These are phyloP conservation scores for Barnettozyma botsteinii DNA, from an alignment of 805 yeast species.

Conservation along the genomic window DNA sequence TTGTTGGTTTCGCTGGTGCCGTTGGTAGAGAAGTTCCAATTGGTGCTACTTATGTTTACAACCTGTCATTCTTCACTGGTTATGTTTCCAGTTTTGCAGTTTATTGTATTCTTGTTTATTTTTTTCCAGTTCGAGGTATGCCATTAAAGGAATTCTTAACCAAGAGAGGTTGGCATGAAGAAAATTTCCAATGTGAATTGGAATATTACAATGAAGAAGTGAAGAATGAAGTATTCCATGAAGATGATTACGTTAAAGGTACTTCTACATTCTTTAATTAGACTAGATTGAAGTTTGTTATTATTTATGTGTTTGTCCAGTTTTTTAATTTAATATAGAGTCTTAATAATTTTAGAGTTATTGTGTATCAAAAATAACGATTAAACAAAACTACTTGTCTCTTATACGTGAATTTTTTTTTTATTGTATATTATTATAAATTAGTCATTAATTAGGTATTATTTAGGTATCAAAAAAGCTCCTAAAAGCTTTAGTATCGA, in stretches of 20 bases:
- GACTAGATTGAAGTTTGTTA: no score
- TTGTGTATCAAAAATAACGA: no score
- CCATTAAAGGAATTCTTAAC: constrained; percentile 35
- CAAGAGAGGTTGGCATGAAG: constrained; percentile 46
- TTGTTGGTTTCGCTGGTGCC: constrained; percentile 83
- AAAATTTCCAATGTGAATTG: constrained; percentile 9
- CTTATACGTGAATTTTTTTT: no score
- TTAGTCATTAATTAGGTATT: constrained; percentile 5
- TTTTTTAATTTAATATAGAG: no score
- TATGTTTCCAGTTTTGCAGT: constrained; percentile 51
- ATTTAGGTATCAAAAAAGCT: not conserved
- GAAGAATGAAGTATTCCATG: constrained; percentile 13
- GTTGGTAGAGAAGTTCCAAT: constrained; percentile 68
- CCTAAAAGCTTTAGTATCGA: not conserved
- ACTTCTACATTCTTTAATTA: constrained; percentile 2
- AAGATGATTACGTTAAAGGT: constrained; percentile 14
- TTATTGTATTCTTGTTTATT: constrained; percentile 45
- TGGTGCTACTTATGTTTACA: constrained; percentile 71
- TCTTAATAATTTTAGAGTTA: no score
- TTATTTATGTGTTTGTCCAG: no score
- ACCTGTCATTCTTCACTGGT: constrained; percentile 74
- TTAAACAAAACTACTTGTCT: no score
- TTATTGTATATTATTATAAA: constrained; percentile 2
- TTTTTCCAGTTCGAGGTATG: constrained; percentile 47
- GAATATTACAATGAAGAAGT: constrained; percentile 15